A percentile compares a stretch with the other conserved stretches of the same genome.
phyloP scores from a whole-genome alignment of 192 early-diverging fungal species.

The Backusella tarrabulga region DNA sequence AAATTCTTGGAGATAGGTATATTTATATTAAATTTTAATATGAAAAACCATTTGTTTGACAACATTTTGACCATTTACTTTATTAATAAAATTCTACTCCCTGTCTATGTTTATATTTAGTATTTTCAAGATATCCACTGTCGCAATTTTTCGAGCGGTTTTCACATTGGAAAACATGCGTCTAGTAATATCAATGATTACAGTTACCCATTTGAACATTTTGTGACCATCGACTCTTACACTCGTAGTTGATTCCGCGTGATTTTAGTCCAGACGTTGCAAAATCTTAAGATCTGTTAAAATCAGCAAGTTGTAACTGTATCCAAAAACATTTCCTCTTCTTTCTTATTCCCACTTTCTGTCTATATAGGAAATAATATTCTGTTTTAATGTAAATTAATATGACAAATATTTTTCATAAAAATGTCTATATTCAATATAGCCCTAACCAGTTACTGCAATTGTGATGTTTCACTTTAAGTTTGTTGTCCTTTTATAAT shows the following conservation, averaged over 20 bases:
- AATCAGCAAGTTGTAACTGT: background rate
- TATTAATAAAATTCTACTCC: background rate
- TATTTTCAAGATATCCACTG: background rate
- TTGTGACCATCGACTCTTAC: background rate
- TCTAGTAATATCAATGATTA: background rate
- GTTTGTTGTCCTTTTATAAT: too few species aligned
- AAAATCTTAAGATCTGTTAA: background rate
- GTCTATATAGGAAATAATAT: background rate
- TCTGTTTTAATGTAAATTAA: background rate
- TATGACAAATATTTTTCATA: background rate
- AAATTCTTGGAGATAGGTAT: background rate
- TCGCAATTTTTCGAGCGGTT: too few species aligned
- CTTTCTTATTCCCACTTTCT: background rate
- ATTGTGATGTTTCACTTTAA: too few species aligned
- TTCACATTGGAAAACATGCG: background rate
- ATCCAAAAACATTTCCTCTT: background rate
- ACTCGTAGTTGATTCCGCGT: background rate
- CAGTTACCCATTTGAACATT: background rate
- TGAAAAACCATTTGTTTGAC: background rate
- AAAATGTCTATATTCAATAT: background rate
- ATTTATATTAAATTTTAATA: background rate
- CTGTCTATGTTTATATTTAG: background rate
- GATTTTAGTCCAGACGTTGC: background rate
- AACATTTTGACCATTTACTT: background rate
- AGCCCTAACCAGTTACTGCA: background rate